Percentiles rank a stretch among this genome's conserved stretches.
Conservation (phyloP, 2,329 filamentous ascomycete genomes). For the Rutstroemia sp. region DNA sequence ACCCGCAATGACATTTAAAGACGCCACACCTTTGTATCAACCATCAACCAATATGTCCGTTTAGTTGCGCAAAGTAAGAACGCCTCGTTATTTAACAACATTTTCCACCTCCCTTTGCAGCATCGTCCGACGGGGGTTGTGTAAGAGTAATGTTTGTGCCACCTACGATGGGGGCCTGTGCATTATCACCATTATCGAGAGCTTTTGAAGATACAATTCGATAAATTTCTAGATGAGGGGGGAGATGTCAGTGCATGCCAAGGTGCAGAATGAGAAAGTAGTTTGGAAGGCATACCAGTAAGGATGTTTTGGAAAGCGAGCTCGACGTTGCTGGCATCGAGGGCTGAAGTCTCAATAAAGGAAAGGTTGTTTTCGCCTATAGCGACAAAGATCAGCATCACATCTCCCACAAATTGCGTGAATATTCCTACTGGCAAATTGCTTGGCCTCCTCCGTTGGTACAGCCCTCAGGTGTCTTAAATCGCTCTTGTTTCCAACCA, state of each 20-base stretch:
- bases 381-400: constrained; percentile 24
- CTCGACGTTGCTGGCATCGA: constrained; percentile 98
- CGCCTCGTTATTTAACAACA: constrained; percentile 56
- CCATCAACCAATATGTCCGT: constrained; percentile 16
- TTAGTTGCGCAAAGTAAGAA: constrained; percentile 10
- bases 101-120: constrained; percentile 65
- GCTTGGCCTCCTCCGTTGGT: constrained; percentile 94
- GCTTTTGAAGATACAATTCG: constrained; percentile 98
- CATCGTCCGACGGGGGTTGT: constrained; percentile 69
- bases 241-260: constrained; percentile 7
- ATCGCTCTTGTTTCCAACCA: constrained; percentile 99
- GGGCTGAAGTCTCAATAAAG: constrained; percentile 97
- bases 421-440: constrained; percentile 73
- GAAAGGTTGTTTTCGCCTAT: constrained; percentile 94
- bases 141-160: constrained; percentile 81
- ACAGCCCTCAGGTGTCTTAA: constrained; percentile 96
- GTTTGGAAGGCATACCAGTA: constrained; percentile 60
- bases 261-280: not conserved
- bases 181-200: constrained; percentile 78
- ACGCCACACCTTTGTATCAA: constrained; percentile 21
- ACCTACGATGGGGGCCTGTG: constrained; percentile 70
- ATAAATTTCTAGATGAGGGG: constrained; percentile 73
- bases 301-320: constrained; percentile 99
- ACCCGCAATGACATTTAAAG: constrained; percentile 14
- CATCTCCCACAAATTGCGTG: constrained; percentile 1